phyloP scores from a whole-genome alignment of 2,329 filamentous ascomycete genomes.

The Trichoderma sp. region DNA sequence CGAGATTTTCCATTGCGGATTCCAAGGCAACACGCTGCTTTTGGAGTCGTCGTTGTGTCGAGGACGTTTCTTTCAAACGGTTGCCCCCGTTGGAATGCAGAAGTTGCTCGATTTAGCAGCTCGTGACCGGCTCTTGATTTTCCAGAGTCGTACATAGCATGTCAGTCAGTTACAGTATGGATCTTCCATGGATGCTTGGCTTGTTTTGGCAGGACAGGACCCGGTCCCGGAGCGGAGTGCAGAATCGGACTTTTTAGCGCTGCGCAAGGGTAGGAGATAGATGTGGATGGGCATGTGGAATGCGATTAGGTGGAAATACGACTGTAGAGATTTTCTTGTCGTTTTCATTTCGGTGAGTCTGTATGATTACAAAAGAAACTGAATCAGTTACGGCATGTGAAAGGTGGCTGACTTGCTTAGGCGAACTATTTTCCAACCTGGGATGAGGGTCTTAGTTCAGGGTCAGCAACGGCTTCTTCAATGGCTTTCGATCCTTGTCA shows the following conservation, averaged over 20 bases:
- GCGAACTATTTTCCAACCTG: background rate
- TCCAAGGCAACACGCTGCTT: background rate
- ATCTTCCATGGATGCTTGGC: background rate
- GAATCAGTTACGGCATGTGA: background rate
- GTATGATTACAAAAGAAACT: background rate
- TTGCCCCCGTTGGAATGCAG: background rate
- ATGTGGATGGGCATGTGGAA: background rate
- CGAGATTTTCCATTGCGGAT: background rate
- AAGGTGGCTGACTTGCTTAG: background rate
- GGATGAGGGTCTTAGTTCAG: background rate
- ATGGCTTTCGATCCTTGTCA: background rate
- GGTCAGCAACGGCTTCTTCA: background rate
- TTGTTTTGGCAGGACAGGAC: background rate
- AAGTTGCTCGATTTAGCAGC: background rate
- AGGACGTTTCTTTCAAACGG: background rate
- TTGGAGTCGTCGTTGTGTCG: background rate
- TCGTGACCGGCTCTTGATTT: background rate
- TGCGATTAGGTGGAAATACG: background rate
- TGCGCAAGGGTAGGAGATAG: background rate
- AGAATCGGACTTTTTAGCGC: background rate
- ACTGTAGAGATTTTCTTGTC: background rate
- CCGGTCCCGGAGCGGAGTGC: background rate
- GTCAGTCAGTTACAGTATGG: background rate
- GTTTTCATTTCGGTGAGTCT: background rate
- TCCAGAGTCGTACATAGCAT: background rate